phyloP scores from a whole-genome alignment of 805 yeast genomes.

The Hanseniaspora taiwanica region DNA sequence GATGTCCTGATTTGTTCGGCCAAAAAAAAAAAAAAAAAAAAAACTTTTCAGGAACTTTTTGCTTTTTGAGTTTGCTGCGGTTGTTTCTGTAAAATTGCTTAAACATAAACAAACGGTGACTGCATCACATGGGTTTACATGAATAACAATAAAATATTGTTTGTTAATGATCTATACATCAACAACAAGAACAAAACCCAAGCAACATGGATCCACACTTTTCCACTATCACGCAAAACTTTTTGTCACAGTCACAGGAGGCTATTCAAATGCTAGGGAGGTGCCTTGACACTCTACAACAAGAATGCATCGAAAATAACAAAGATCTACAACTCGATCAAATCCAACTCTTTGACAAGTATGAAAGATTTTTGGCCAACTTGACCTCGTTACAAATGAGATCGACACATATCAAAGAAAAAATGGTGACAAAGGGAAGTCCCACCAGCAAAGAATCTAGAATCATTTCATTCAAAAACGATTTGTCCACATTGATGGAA shows the following conservation, averaged over 20 bases:
- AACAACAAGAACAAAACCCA: no score
- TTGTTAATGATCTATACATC: no score
- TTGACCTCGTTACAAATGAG: slow-evolving; percentile 3
- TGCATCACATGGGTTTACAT: no score
- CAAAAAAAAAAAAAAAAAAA: no score
- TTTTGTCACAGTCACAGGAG: slow-evolving; percentile 18
- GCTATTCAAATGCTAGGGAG: slow-evolving; percentile 19
- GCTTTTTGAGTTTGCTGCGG: no score
- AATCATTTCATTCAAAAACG: slow-evolving; percentile 7
- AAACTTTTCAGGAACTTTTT: no score
- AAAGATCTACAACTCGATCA: background rate
- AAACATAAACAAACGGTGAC: no score
- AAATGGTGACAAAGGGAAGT: background rate
- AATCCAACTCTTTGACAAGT: slow-evolving; percentile 1
- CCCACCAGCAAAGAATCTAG: background rate
- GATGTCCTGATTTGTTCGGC: no score
- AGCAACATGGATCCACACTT: slow-evolving; percentile 8
- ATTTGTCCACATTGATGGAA: slow-evolving; percentile 14
- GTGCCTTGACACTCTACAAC: slow-evolving; percentile 17
- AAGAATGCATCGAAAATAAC: slow-evolving; percentile 3
- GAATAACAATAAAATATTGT: no score
- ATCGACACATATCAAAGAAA: slow-evolving; percentile 2
- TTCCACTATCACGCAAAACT: slow-evolving; percentile 15
- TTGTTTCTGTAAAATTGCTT: no score
- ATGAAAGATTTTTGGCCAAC: slow-evolving; percentile 2